phyloP scores from a whole-genome alignment of 2,329 filamentous ascomycete species.

The Paecilomyces sp. region DNA sequence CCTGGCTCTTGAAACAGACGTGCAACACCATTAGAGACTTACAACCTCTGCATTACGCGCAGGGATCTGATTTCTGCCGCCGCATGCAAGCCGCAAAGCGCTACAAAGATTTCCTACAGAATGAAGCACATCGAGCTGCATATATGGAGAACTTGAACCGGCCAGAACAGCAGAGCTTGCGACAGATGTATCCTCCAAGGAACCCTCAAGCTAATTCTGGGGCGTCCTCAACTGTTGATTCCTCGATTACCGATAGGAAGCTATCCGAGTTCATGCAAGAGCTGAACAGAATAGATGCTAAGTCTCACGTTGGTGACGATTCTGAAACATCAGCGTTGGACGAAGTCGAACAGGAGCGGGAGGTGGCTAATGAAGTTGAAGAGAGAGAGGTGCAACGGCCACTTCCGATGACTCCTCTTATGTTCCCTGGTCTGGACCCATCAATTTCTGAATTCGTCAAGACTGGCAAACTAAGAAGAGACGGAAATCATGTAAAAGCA shows the following conservation, averaged over 20 bases:
- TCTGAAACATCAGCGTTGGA: constrained; percentile 33
- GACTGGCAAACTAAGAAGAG: constrained; percentile 38
- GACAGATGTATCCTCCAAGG: constrained; percentile 49
- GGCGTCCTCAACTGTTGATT: not conserved
- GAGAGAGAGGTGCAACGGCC: constrained; percentile 50
- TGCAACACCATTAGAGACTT: constrained; percentile 55
- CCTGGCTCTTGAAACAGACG: constrained; percentile 59
- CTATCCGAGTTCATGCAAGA: constrained; percentile 25
- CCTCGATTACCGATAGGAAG: constrained; percentile 13
- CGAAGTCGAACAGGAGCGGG: constrained; percentile 53
- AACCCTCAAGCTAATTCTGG: constrained; percentile 9
- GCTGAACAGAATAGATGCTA: constrained; percentile 32
- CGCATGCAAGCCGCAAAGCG: constrained; percentile 44
- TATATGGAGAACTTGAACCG: constrained; percentile 44
- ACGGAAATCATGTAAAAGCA: constrained; percentile 33
- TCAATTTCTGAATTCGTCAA: constrained; percentile 41
- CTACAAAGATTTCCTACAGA: constrained; percentile 35
- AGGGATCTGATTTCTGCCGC: constrained; percentile 55
- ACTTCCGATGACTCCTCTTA: constrained; percentile 29
- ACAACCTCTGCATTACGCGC: constrained; percentile 51
- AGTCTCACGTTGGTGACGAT: constrained; percentile 42
- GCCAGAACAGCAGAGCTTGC: constrained; percentile 50
- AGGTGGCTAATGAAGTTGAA: constrained; percentile 52
- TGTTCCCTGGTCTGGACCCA: constrained; percentile 41
- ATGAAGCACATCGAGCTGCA: constrained; percentile 23